Evolutionary conservation across 257 asterid species (phyloP), one percentile per base, ranked within the genome.

Genomic region (Rauvolfia tetraphylla): DNA sequence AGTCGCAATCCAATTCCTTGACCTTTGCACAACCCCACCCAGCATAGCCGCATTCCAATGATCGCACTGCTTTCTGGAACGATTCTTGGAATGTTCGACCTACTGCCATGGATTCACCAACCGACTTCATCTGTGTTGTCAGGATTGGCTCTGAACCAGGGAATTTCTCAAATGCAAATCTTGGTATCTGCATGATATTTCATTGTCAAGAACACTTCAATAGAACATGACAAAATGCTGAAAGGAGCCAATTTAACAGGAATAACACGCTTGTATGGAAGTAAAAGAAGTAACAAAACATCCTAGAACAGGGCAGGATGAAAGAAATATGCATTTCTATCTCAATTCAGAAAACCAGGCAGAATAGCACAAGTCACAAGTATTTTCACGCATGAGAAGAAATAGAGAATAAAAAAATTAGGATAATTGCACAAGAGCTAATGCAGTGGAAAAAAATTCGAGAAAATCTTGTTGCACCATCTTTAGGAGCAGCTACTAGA

Each of bases 101-200:
- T 71, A 95, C 96, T 20, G 99, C 99, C 99, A 95, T 95, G 75
- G 99, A 87, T 75, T 93, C 99, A 73, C 99, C 98, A 42, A 95
- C 97, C 59, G 99, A 95, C 83, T 95, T 95, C 99, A 95, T 93
- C 80, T 93, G 98, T 29, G 99, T 95, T 5, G 98, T 95, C 81
- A 95, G 82, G 54, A 89, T 90, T 41, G 98, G 96, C 87, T 95
- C 98, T 6, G 99, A 93, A 74, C 99, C 98, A 34, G 99, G 99
- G 81, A 95, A 93, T 63, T 93, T 95, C 91, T 95, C 98, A 79
- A 93, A 93, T 29, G 99, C 99, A 83, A 95, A 93, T 85, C 96
- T 81, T 11, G 96, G 97, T 78, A 95, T 93, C 99, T 93, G 88
- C 76, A 77, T 41, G 77, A 78, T 66, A 23, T 41, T 96, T 74